Conservation (phyloP, 2,329 filamentous ascomycete species). For the Aspergillus eucalypticola region DNA sequence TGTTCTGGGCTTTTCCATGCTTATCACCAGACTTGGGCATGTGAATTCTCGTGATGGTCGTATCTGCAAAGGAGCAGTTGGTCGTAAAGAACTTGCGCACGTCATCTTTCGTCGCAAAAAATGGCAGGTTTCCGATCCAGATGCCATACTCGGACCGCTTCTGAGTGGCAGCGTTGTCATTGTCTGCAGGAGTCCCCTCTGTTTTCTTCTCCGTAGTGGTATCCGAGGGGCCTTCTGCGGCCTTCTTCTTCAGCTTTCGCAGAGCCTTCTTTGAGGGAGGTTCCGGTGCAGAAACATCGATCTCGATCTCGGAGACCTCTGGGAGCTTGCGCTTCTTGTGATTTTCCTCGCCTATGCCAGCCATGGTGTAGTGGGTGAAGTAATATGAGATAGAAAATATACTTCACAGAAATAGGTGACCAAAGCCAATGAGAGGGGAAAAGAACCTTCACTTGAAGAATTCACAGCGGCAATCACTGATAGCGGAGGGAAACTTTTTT, state of each 20-base stretch:
- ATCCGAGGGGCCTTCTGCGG: constrained; percentile 20
- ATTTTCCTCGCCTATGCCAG: constrained; percentile 27
- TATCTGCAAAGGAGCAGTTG: constrained; percentile 64
- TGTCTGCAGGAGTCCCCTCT: constrained; percentile 32
- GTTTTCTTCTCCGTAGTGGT: constrained; percentile 40
- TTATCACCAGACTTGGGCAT: constrained; percentile 65
- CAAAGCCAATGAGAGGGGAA: neutral
- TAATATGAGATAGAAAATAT: neutral
- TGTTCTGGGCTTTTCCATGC: constrained; percentile 65
- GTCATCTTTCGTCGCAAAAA: constrained; percentile 71
- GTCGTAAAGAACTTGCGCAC: constrained; percentile 79
- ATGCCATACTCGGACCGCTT: constrained; percentile 77
- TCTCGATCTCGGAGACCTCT: constrained; percentile 69
- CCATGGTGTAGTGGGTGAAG: constrained; percentile 24
- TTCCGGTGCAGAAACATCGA: constrained; percentile 85
- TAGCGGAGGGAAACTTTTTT: constrained; percentile 20
- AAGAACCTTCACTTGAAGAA: neutral
- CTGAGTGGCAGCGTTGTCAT: constrained; percentile 25
- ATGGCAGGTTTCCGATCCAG: constrained; percentile 97
- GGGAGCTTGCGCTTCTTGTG: constrained; percentile 70
- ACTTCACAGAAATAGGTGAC: neutral
- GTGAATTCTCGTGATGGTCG: constrained; percentile 80
- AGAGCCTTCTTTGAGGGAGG: constrained; percentile 93
- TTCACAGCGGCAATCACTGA: neutral
- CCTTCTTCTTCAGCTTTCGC: constrained; percentile 78